These are phyloP conservation scores for Coemansia sp. DNA, from an alignment of 192 early-diverging fungal species.

Conservation along the genomic window DNA sequence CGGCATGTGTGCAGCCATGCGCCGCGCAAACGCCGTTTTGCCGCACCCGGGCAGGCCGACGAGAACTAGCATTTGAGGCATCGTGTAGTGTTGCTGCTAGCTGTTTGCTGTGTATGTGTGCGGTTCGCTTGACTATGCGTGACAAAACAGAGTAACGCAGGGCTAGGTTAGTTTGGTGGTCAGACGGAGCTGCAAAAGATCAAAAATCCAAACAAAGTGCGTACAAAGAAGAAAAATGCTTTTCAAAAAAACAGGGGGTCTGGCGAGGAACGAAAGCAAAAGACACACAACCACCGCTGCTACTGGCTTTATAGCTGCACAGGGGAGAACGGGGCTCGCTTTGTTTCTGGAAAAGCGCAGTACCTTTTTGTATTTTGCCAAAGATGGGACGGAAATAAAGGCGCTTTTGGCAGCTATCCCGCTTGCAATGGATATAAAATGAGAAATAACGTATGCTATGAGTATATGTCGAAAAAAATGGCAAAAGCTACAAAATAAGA, in stretches of 20 bases:
- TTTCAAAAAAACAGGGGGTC: constrained; percentile 14
- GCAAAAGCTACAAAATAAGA: constrained; percentile 9
- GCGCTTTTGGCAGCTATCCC: neutral
- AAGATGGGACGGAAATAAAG: neutral
- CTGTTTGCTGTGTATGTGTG: constrained; percentile 5
- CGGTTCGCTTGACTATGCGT: neutral
- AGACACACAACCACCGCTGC: neutral
- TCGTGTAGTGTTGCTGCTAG: constrained; percentile 9
- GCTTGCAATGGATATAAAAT: constrained; percentile 10
- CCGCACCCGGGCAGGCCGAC: constrained; percentile 77
- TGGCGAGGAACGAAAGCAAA: neutral
- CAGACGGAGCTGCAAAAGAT: neutral
- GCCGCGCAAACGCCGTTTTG: constrained; percentile 68
- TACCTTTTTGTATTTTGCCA: constrained; percentile 2
- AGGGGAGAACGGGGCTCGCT: constrained; percentile 1
- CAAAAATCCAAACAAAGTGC: constrained; percentile 6
- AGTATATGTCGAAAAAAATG: constrained; percentile 1
- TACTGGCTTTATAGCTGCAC: constrained; percentile 5
- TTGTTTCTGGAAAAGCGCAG: constrained; percentile 7
- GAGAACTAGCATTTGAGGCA: constrained; percentile 66
- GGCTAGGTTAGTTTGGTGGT: neutral
- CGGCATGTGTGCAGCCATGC: constrained; percentile 39
- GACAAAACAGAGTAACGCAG: neutral
- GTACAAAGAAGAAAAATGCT: constrained; percentile 7
- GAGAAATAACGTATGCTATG: constrained; percentile 2